Evolutionary conservation across 116 monocot species (phyloP), one percentile per base, ranked within the genome.

Genomic region (Papilionanthe hybrid): DNA sequence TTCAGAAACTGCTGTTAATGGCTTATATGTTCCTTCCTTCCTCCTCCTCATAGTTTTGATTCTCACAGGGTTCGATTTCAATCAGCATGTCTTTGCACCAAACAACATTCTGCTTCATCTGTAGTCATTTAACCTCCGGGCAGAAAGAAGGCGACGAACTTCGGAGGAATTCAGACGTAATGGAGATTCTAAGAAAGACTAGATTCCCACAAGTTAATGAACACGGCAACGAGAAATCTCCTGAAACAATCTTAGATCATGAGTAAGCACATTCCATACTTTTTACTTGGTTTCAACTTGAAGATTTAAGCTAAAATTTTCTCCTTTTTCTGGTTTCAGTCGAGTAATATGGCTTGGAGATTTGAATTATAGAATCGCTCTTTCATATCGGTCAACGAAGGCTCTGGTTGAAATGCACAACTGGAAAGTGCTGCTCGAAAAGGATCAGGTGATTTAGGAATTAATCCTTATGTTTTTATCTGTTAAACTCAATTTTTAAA

Each of bases 131-230:
- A 77, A 91, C 93, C 0, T 93, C 93, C 2, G 93, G 93, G 0
- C 91, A 93, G 85, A 91, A 93, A 65, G 93, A 93, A n/a, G 93
- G 93, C 7, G 93, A 93, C 72, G 93, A 89, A 75, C 57, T 89
- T 58, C 75, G 93, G 5, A 87, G 93, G 81, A 93, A 93, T 66
- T 89, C 89, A 7, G 93, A 93, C 77, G 93, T 91, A 8, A 78
- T 89, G 75, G 93, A 93, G 84, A 93, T 93, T 43, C 73, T 93
- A 25, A 87, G 89, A 60, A 93, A 93, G 79, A 93, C 93, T 5
- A 82, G 93, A 74, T 93, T 91, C 42, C 91, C 93, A 25, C 56
- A 84, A 20, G 88, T 93, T 83, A 81, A 88, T 83, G 85, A 86
- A 13, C 55, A 80, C 8, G 85, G 80, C 23, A 78, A 86, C 63